These are phyloP conservation scores for Termitomyces heimii DNA, from an alignment of 768 basidiomycete species.

Conservation along the genomic window DNA sequence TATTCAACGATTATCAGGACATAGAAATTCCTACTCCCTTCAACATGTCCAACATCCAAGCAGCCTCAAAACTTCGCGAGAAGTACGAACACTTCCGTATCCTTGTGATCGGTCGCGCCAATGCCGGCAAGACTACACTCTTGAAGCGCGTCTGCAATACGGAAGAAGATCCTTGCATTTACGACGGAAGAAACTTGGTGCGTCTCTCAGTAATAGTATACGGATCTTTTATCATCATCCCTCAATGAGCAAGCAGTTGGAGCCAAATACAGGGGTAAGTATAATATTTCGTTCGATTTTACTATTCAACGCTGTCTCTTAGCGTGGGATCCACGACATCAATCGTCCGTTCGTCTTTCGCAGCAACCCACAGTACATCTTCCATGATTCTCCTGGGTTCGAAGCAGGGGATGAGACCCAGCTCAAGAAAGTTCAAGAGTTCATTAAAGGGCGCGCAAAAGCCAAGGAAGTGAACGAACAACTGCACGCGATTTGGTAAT, in stretches of 20 bases:
- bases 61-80: neutral
- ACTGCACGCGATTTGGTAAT: neutral
- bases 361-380: conserved; percentile 1
- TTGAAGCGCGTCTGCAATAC: conserved; percentile 1
- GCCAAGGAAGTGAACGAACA: neutral
- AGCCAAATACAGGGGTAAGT: neutral
- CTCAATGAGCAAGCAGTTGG: neutral
- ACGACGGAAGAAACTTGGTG: neutral
- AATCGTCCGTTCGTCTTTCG: neutral
- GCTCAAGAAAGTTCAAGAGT: conserved; percentile 3
- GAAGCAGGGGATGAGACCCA: neutral
- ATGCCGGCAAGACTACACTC: conserved; percentile 7
- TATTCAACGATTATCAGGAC: too few relatives aligned
- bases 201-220: neutral
- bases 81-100: conserved; percentile 5
- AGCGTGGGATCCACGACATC: neutral
- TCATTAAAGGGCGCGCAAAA: neutral
- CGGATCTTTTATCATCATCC: neutral
- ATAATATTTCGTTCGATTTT: neutral
- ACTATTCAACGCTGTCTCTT: neutral
- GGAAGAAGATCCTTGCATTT: neutral
- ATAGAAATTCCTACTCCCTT: neutral
- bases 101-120: conserved; percentile 9
- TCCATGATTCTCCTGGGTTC: neutral
- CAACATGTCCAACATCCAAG: neutral